phyloP scores from a whole-genome alignment of 2,329 filamentous ascomycete genomes.

The Harringtonia aguacate region DNA sequence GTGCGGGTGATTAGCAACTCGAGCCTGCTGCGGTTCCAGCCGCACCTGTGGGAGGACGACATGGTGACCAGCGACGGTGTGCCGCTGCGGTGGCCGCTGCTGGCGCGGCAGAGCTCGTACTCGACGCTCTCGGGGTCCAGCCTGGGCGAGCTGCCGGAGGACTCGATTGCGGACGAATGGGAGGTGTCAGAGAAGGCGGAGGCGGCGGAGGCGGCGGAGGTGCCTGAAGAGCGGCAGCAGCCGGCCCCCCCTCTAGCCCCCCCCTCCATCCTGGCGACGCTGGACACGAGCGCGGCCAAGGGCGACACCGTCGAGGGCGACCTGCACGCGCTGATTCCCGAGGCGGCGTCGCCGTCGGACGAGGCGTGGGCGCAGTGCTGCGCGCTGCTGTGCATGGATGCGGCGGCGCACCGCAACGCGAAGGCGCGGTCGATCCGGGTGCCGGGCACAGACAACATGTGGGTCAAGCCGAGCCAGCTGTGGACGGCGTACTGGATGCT shows the following conservation, averaged over 20 bases:
- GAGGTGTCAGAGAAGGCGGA: not conserved
- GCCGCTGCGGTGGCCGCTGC: no score
- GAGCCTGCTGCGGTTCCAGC: no score
- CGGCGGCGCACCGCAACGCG: slow-evolving; percentile 11
- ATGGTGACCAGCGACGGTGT: no score
- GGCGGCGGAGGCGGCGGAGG: not conserved
- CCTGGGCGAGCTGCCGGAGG: no score
- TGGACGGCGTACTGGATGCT: slow-evolving; percentile 16
- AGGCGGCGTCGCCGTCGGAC: slow-evolving; percentile 8
- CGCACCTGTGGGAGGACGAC: no score
- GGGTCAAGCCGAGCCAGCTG: slow-evolving; percentile 13
- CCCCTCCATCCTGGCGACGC: slow-evolving; percentile 8
- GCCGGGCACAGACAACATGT: slow-evolving; percentile 12
- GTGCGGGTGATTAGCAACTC: no score
- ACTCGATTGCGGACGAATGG: not conserved
- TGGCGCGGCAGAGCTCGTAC: no score
- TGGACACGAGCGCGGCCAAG: slow-evolving; percentile 12
- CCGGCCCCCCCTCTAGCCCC: not conserved
- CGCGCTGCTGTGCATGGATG: slow-evolving; percentile 10
- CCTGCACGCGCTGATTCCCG: slow-evolving; percentile 12
- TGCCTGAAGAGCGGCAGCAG: not conserved
- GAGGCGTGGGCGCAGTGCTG: slow-evolving; percentile 12
- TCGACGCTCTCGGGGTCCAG: not conserved
- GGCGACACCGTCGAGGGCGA: slow-evolving; percentile 13
- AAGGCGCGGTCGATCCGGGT: slow-evolving; percentile 10